Evolutionary conservation across 805 yeast genomes (phyloP), one percentile per base, ranked within the genome.

Genomic region (Tetrapisispora fleetii): DNA sequence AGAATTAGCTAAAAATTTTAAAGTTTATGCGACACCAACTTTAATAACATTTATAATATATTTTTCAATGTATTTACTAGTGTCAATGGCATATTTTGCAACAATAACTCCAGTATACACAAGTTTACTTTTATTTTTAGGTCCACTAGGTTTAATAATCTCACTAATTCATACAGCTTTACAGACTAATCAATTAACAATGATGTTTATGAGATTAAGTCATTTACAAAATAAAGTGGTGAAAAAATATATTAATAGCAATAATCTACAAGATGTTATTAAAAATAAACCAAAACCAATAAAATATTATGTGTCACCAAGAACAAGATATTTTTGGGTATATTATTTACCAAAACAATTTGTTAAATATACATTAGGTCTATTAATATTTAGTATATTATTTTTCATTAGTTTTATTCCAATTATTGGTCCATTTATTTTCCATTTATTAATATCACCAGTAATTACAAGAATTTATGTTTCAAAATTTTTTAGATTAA

Each of bases 21-120:
- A 47, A n/a, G 49, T 47, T 10, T 59, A 61, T 46, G 38, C 57
- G 2, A 33, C 48, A 10, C 48, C 48, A 13, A 39, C 50, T 19
- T 24, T 55, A 5, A 44, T 52, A 1, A 46, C 52, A 1, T 40
- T 57, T 28, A 48, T 51, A 1, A 17, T 50, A 7, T 64, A 63
- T 40, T 46, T 59, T 10, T 17, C 52, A 18, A 49, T 54, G 48
- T 60, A 49, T 50, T 40, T 53, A 6, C 19, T 57, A 1, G 56
- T 58, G 5, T 45, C 58, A 14, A 46, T 54, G n/a, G 52, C 58
- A 3, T 63, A 62, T 50, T 59, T 63, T 60, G 54, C 53, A 11
- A 58, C 67, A 0, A 56, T 64, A 7, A 53, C 65, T 1, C 68
- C 68, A 10, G 47, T 63, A 45, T 64, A 64, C 47, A 47, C 60